Conservation (phyloP, 1,284 basidiomycete genomes). For the Dichomitus squalens region DNA sequence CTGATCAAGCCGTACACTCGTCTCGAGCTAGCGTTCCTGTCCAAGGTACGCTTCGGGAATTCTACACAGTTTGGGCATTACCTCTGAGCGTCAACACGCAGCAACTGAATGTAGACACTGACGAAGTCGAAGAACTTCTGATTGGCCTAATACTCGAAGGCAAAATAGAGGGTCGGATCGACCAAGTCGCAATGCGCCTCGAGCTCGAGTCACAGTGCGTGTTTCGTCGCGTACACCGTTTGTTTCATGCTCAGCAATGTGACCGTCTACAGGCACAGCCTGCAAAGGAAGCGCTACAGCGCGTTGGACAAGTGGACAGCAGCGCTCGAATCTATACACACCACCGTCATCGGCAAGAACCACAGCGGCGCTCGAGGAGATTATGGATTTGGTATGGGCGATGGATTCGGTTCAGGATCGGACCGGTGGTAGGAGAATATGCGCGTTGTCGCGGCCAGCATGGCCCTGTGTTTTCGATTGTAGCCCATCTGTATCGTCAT, state of each 20-base stretch:
- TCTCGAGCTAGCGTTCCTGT: conserved; percentile 89
- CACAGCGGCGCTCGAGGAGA: conserved; percentile 39
- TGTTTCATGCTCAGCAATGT: conserved; percentile 1
- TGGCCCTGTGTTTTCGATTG: conserved; percentile 17
- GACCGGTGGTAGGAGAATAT: conserved; percentile 17
- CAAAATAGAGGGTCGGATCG: conserved; percentile 93
- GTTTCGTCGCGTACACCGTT: background rate
- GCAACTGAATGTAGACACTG: conserved; percentile 90
- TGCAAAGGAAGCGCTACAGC: conserved; percentile 82
- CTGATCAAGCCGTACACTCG: conserved; percentile 97
- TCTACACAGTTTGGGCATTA: background rate
- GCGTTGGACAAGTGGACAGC: conserved; percentile 83
- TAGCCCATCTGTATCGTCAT: conserved; percentile 16
- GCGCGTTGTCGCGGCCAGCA: conserved; percentile 3
- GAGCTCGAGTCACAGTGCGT: conserved; percentile 88
- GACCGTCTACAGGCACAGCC: conserved; percentile 61
- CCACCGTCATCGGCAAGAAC: conserved; percentile 74
- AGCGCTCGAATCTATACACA: conserved; percentile 73
- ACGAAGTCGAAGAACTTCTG: conserved; percentile 92
- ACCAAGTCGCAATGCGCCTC: conserved; percentile 91
- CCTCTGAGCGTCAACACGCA: conserved; percentile 34
- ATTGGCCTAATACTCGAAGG: conserved; percentile 94
- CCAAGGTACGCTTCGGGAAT: conserved; percentile 61
- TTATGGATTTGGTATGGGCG: conserved; percentile 20
- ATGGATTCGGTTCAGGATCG: conserved; percentile 15